Conservation (phyloP, 1,139 yeast genomes). For the Hansenula sp. region DNA sequence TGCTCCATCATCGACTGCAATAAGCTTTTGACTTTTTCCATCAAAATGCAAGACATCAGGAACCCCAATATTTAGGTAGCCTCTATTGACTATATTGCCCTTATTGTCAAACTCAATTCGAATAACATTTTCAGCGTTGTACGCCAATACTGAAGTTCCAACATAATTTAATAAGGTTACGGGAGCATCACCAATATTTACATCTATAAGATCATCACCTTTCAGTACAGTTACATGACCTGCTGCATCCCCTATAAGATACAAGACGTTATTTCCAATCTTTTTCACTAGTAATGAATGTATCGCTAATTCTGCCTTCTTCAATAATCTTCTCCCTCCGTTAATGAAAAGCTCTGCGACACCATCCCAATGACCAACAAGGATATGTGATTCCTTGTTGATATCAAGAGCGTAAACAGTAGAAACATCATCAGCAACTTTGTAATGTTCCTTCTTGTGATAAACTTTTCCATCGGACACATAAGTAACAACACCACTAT, state of each 20-base stretch:
- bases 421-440: conserved; percentile 12
- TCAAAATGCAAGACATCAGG: conserved; percentile 7
- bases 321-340: conserved; percentile 4
- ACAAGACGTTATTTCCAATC: not conserved
- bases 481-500: conserved; percentile 2
- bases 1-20: not conserved
- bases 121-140: conserved; percentile 15
- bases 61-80: conserved; percentile 13
- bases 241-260: conserved; percentile 19
- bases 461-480: conserved; percentile 1
- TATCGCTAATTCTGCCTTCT: conserved; percentile 8
- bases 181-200: conserved; percentile 19
- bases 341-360: conserved; percentile 6
- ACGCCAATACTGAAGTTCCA: conserved; percentile 7
- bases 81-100: conserved; percentile 8
- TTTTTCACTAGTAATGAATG: conserved; percentile 16
- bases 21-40: not conserved
- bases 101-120: conserved; percentile 4
- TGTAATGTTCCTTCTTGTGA: conserved; percentile 1
- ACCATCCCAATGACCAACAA: conserved; percentile 22
- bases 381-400: conserved; percentile 3
- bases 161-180: conserved; percentile 12
- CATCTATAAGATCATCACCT: not conserved
- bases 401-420: conserved; percentile 6
- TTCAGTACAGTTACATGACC: conserved; percentile 12